phyloP scores from a whole-genome alignment of 495 filamentous ascomycete species.

The Xylaria nigripes region DNA sequence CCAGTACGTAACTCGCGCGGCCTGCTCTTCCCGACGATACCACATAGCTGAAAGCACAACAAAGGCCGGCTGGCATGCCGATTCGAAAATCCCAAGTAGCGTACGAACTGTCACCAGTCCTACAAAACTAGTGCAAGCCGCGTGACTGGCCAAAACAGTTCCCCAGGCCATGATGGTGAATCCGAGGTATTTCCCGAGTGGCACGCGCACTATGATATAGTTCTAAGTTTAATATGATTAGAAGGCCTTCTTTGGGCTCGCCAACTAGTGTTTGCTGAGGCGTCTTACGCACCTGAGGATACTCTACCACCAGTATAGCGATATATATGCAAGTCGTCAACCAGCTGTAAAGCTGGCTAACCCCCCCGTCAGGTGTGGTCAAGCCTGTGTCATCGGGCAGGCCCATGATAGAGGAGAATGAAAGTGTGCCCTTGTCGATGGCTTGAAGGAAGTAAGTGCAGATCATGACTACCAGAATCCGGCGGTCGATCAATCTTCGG shows the following conservation, averaged over 20 bases:
- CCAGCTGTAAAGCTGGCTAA: conserved; percentile 39
- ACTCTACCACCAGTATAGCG: conserved; percentile 44
- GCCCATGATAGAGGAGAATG: conserved; percentile 64
- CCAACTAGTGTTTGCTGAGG: not conserved
- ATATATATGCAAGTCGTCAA: conserved; percentile 49
- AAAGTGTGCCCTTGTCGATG: conserved; percentile 64
- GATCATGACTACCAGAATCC: conserved; percentile 46
- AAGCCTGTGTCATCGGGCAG: conserved; percentile 49
- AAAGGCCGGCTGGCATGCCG: conserved; percentile 54
- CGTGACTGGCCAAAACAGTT: conserved; percentile 45
- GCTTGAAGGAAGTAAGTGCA: conserved; percentile 62
- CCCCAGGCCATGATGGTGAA: conserved; percentile 59
- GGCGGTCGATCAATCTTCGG: conserved; percentile 41
- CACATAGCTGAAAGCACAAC: conserved; percentile 62
- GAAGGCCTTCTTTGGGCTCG: not conserved
- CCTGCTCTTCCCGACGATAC: conserved; percentile 63
- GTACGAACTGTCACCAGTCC: conserved; percentile 51
- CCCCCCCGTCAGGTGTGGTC: conserved; percentile 38
- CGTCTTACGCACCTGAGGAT: conserved; percentile 32
- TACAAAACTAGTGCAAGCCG: conserved; percentile 49
- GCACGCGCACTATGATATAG: conserved; percentile 43
- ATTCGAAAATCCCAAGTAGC: conserved; percentile 61
- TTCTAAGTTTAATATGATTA: conserved; percentile 27
- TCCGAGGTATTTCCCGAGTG: conserved; percentile 50
- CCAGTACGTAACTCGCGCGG: conserved; percentile 59